phyloP scores from a whole-genome alignment of 31 red algal species.

The Endocladia muricata region DNA sequence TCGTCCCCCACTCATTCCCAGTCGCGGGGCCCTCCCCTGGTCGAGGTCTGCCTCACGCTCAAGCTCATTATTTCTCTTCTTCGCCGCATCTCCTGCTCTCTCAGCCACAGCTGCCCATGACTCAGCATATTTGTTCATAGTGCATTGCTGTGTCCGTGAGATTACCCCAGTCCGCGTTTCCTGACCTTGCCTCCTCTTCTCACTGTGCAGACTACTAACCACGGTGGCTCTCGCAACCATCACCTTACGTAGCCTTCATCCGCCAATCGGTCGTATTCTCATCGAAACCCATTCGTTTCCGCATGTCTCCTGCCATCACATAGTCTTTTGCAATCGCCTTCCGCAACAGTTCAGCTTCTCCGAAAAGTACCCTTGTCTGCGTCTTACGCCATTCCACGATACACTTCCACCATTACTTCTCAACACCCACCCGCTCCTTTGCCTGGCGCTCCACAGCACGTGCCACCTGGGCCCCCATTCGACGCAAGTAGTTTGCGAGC shows the following conservation, averaged over 20 bases:
- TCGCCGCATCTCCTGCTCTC: not conserved
- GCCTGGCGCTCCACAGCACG: not conserved
- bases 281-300: not conserved
- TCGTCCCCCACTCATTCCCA: too few species aligned
- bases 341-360: not conserved
- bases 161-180: not conserved
- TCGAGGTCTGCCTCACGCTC: too few species aligned
- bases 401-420: not conserved
- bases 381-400: not conserved
- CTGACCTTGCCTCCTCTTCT: not conserved
- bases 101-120: too few species aligned
- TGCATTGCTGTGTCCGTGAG: too few species aligned
- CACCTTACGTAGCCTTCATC: too few species aligned
- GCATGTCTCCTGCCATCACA: not conserved
- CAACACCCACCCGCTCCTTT: conserved; percentile 5
- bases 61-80: not conserved
- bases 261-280: not conserved
- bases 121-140: too few species aligned
- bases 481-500: too few species aligned
- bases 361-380: too few species aligned
- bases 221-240: too few species aligned
- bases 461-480: too few species aligned
- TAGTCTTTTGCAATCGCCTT: not conserved
- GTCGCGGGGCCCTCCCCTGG: too few species aligned
- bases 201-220: not conserved